A percentile compares a stretch with the other conserved stretches of the same genome.
These are phyloP conservation scores for Alternaria arborescens DNA, from an alignment of 2,329 filamentous ascomycete genomes.

Conservation along the genomic window DNA sequence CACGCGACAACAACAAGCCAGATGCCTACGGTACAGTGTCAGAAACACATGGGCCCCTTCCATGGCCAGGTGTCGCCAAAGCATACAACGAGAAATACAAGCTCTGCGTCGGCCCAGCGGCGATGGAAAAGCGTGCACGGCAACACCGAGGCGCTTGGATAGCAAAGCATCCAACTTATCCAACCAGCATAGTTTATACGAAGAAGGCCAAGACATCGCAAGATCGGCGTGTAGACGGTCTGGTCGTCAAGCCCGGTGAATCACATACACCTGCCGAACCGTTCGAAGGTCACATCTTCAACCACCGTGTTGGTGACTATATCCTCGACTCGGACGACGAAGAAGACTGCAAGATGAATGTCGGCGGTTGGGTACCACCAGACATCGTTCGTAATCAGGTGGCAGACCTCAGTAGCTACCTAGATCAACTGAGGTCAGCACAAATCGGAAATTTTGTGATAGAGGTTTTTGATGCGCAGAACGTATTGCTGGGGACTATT, in stretches of 20 bases:
- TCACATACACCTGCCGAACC: background rate
- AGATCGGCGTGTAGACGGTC: background rate
- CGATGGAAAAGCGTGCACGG: slow-evolving; percentile 22
- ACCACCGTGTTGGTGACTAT: background rate
- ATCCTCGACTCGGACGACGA: too few relatives aligned
- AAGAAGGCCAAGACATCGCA: background rate
- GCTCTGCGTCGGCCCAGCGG: slow-evolving; percentile 8
- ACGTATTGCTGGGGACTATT: background rate
- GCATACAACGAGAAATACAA: slow-evolving; percentile 19
- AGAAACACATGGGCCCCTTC: slow-evolving; percentile 10
- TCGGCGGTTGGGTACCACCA: slow-evolving; percentile 14
- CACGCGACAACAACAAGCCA: slow-evolving; percentile 24
- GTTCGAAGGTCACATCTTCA: background rate
- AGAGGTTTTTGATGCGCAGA: slow-evolving; percentile 4
- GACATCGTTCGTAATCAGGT: slow-evolving; percentile 10
- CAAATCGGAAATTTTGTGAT: background rate
- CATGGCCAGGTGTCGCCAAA: slow-evolving; percentile 15
- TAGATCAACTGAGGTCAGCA: background rate
- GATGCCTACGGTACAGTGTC: slow-evolving; percentile 18
- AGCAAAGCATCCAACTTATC: slow-evolving; percentile 12
- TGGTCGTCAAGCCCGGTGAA: background rate
- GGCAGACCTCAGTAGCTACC: slow-evolving; percentile 9
- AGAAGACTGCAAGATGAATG: too few relatives aligned
- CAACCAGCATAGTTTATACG: slow-evolving; percentile 15
- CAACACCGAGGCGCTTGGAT: slow-evolving; percentile 15